Base-by-base conservation (phyloP, 192 early-diverging fungal species). In the Dissophora globulifera region DNA sequence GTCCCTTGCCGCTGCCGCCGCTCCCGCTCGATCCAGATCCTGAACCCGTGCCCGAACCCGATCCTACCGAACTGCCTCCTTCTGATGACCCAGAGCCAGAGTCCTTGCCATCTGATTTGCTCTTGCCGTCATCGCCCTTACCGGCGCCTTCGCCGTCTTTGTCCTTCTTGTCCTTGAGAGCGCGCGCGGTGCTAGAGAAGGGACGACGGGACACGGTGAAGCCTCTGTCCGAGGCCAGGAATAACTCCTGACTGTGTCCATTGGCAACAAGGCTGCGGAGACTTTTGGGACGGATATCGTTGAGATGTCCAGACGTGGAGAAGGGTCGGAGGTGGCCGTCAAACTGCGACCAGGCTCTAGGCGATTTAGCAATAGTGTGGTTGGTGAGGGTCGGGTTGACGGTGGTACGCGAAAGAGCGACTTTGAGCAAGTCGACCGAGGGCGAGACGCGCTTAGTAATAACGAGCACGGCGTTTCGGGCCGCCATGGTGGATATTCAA, bases 391-490 rank as follows among this genome's bases (percentile, higher is more conserved):
- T 75, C 2, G 71, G 71, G 62, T 75, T 75, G 57, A 75, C 50
- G 19, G 71, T 66, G 1, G 49, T 75, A 22, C 71, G 62, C 4
- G 71, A 58, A 50, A 75, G 62, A 23, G 71, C 71, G 42, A 75
- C 62, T 55, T 60, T 75, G 56, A 75, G 56, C 25, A 64, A 16
- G 43, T 65, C 57, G 45, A 62, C 51, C 0, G 71, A 66, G 26
- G 71, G 71, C 56, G 71, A 75, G 50, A 75, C 56, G 41, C 62
- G 62, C 35, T 58, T 64, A 20, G 71, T 75, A 32, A 75, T 75
- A 51, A 75, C 62, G 25, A 75, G 57, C 50, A 75, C 71, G 62
- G 71, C 71, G 51, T 75, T 69, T 59, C 57, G 63, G 47, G 71
- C 31, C 50, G 71, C 55, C 71, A 75, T 74, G 29, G 29, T 47